Evolutionary conservation across 2,329 filamentous ascomycete genomes (phyloP), one percentile per base, ranked within the genome.

Genomic region (Acephala macrosclerotiorum): DNA sequence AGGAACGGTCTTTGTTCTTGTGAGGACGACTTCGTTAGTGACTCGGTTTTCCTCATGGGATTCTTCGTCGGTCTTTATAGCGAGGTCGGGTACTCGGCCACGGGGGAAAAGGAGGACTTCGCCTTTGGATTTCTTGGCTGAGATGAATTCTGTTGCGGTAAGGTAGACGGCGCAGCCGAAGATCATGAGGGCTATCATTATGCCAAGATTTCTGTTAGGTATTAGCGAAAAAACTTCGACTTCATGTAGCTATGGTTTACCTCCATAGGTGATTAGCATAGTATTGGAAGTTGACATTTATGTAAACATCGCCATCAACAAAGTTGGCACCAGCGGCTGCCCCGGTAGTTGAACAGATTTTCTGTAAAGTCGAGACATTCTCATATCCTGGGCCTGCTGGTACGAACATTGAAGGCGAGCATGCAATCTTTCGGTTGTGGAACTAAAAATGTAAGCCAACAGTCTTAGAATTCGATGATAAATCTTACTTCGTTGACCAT

Each of bases 401-500:
- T 0, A 75, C 68, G 40, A 74, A 74, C 18, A 61, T 38, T 6
- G 22, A 16, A 70, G 49, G 29, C 0, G 68, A 64, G 58, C 74
- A 75, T 1, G 67, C 66, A 22, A 76, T 70, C 12, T 66, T 26
- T 22, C 70, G 66, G 33, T 66, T 59, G 42, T 71, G 67, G 57
- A 97, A 97, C 77, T 97, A 73, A 77, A 53, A 59, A 6, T 6
- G 7, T 51, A 33, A 35, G n/a, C 1, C 61, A 56, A 75, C 90
- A 96, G 0, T 87, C 68, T 20, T 16, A 4, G 18, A 3, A 20
- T n/a, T 1, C 5, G 18, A 82, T 25, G 16, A 22, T 18, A 26
- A 29, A 16, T 35, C 80, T 71, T 88, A 96, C 96, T 77, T 97
- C 94, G 78, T 96, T 96, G 69, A 92, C 85, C 85, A 95, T 90